phyloP scores from a whole-genome alignment of 176 grass and related monocot species.

The Oropetium thomaeum region DNA sequence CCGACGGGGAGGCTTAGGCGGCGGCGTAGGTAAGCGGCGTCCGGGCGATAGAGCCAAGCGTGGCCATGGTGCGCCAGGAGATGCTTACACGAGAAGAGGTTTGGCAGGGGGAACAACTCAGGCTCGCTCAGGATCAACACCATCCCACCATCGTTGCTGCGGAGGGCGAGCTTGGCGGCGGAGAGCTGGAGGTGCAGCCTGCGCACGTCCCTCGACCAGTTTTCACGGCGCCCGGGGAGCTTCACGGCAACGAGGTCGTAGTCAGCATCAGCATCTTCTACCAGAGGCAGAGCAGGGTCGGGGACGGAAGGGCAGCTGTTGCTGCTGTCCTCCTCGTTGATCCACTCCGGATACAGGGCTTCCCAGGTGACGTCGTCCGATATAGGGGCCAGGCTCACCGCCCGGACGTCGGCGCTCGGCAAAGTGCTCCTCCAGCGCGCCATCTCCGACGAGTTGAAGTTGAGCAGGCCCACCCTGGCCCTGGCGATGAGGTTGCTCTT shows the following conservation, averaged over 20 bases:
- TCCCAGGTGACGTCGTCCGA: constrained; percentile 54
- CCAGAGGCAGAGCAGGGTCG: constrained; percentile 29
- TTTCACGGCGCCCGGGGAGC: constrained; percentile 39
- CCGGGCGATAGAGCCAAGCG: constrained; percentile 54
- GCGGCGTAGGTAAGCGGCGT: not conserved
- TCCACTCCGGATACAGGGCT: constrained; percentile 64
- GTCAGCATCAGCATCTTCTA: no score
- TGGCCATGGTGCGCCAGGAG: constrained; percentile 41
- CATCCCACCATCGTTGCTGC: constrained; percentile 4
- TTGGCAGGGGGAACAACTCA: constrained; percentile 57
- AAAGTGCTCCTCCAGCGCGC: constrained; percentile 34
- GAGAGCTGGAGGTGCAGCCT: constrained; percentile 71
- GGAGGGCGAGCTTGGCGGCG: constrained; percentile 54
- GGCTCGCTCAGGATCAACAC: constrained; percentile 31
- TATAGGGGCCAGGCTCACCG: constrained; percentile 35
- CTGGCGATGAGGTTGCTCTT: not conserved
- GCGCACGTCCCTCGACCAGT: constrained; percentile 68
- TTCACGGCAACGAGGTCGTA: constrained; percentile 66
- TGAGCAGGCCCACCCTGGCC: constrained; percentile 57
- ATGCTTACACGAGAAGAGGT: constrained; percentile 66
- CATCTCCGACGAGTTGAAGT: constrained; percentile 60
- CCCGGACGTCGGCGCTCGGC: constrained; percentile 6
- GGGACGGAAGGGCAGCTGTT: constrained; percentile 56
- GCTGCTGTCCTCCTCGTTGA: constrained; percentile 51
- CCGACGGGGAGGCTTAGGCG: constrained; percentile 55